These are phyloP conservation scores for Urostyla sp. DNA, from an alignment of 73 alveolate species.

Conservation along the genomic window DNA sequence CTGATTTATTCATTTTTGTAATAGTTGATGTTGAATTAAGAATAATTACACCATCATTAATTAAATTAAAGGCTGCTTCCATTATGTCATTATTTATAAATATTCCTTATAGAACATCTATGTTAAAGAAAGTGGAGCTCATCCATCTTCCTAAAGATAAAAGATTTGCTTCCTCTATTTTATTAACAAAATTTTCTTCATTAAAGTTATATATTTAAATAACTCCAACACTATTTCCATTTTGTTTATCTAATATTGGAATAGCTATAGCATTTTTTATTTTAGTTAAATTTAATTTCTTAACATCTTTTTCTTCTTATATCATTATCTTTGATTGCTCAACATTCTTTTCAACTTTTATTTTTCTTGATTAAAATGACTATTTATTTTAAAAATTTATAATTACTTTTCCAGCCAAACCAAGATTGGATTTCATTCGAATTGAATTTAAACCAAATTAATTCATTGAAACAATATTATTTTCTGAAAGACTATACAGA, in stretches of 20 bases:
- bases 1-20: constrained; percentile 52
- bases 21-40: constrained; percentile 38
- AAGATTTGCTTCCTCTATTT: background rate
- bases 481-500: constrained; percentile 15
- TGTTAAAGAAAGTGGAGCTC: constrained; percentile 29
- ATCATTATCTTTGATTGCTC: background rate
- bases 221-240: constrained; percentile 3
- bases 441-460: constrained; percentile 31
- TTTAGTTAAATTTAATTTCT: background rate
- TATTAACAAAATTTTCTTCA: background rate
- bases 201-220: constrained; percentile 28
- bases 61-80: constrained; percentile 13
- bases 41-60: constrained; percentile 53
- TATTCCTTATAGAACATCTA: constrained; percentile 26
- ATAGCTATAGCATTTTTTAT: constrained; percentile 46
- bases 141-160: background rate
- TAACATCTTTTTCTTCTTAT: constrained; percentile 40
- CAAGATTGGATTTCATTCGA: constrained; percentile 51
- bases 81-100: constrained; percentile 13
- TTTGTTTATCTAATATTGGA: constrained; percentile 35
- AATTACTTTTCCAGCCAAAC: constrained; percentile 64
- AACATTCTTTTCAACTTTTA: background rate
- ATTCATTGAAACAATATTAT: background rate
- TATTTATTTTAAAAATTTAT: too few relatives aligned
- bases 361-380: constrained; percentile 16